Evolutionary conservation across 371 early-diverging fungal genomes (phyloP).

Genomic region (Choanephora cucurbitarum): DNA sequence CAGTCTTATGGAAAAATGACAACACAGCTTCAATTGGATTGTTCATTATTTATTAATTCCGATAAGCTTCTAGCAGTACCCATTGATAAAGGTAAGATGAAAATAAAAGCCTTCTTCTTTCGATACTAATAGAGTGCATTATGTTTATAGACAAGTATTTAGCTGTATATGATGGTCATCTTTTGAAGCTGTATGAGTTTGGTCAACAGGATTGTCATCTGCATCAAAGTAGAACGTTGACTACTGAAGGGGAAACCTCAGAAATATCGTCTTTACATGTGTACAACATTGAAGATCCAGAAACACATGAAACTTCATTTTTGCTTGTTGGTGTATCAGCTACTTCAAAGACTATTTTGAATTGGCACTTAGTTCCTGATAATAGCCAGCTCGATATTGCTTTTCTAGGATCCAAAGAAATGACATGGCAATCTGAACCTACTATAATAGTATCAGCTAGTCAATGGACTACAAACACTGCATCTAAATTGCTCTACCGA

Average conservation of each 20-base stretch:
- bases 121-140: neutral
- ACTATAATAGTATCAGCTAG: slow-evolving; percentile 11
- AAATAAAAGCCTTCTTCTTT: neutral
- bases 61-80: slow-evolving; percentile 27
- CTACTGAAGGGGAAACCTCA: neutral
- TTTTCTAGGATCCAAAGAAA: slow-evolving; percentile 9
- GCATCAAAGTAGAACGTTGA: slow-evolving; percentile 27
- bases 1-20: slow-evolving; percentile 27
- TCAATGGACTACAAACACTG: slow-evolving; percentile 28
- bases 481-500: slow-evolving; percentile 24
- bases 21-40: slow-evolving; percentile 36
- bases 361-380: slow-evolving; percentile 30
- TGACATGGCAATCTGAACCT: slow-evolving; percentile 16
- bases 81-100: slow-evolving; percentile 32
- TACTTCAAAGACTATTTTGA: slow-evolving; percentile 10
- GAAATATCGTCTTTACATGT: slow-evolving; percentile 35
- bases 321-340: slow-evolving; percentile 33
- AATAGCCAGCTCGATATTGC: slow-evolving; percentile 1
- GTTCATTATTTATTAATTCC: slow-evolving; percentile 25
- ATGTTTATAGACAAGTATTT: slow-evolving; percentile 31
- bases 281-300: slow-evolving; percentile 21
- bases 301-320: slow-evolving; percentile 13
- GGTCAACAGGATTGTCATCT: slow-evolving; percentile 32
- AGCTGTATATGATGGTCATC: slow-evolving; percentile 42
- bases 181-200: slow-evolving; percentile 29